Conservation (phyloP, 345 rosid species). For the Corchorus capsularis region DNA sequence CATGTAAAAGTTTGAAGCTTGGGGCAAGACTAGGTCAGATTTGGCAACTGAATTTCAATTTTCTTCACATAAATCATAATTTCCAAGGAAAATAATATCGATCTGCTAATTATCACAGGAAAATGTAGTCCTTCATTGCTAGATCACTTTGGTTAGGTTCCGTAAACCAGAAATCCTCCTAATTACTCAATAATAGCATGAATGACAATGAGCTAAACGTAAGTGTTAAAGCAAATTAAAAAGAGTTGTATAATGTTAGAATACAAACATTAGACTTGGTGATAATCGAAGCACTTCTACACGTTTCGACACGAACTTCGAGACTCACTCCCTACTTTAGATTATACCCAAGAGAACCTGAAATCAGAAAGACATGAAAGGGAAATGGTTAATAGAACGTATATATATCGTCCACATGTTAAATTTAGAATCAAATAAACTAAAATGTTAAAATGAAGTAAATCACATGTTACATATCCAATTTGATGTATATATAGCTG, state of each 20-base stretch:
- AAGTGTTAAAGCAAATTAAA: background rate
- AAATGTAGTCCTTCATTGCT: background rate
- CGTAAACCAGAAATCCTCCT: background rate
- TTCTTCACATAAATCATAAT: background rate
- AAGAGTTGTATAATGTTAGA: background rate
- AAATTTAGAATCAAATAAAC: background rate
- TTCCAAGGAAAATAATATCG: background rate
- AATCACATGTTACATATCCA: background rate
- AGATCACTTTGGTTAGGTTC: background rate
- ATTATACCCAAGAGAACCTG: background rate
- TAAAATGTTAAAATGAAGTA: background rate
- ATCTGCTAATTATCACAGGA: background rate
- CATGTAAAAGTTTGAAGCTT: background rate
- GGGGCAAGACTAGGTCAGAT: background rate
- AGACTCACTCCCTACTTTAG: background rate
- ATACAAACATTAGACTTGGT: background rate
- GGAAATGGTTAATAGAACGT: background rate
- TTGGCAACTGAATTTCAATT: background rate
- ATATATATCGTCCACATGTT: background rate
- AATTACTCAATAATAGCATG: background rate
- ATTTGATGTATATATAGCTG: background rate
- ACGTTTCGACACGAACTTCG: background rate
- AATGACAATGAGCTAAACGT: background rate
- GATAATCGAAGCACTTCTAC: background rate
- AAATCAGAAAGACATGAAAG: background rate